Evolutionary conservation across 306 rosid species (phyloP).

Genomic region (Malus fusca): DNA sequence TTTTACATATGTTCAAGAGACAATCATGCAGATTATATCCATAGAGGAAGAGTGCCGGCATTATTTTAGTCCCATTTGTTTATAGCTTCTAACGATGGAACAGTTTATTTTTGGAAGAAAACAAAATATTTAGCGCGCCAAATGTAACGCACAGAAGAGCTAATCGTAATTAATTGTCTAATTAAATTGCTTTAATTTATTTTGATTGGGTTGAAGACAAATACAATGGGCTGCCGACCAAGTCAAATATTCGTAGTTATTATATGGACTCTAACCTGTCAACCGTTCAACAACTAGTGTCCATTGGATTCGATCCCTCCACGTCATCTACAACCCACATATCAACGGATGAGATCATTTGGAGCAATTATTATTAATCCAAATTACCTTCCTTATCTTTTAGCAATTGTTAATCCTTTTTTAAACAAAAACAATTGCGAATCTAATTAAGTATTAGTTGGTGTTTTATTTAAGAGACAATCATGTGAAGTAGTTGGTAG

Average conservation of each 20-base stretch:
- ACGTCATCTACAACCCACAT: not conserved
- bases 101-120: not conserved
- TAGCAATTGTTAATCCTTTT: not conserved
- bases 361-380: not conserved
- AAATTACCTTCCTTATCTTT: not conserved
- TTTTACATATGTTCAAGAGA: not conserved
- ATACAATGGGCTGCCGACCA: not conserved
- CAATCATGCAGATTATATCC: not conserved
- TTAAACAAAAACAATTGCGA: not conserved
- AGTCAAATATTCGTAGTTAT: slow-evolving; percentile 24
- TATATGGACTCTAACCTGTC: not conserved
- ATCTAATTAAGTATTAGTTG: not conserved
- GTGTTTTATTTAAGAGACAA: not conserved
- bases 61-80: not conserved
- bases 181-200: not conserved
- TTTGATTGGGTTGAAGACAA: not conserved
- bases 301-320: slow-evolving; percentile 6
- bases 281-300: slow-evolving; percentile 25
- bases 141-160: not conserved
- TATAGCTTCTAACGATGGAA: not conserved
- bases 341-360: slow-evolving; percentile 11
- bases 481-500: not conserved
- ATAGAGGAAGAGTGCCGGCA: not conserved
- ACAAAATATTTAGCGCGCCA: not conserved
- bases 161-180: not conserved